Percentiles rank a stretch among this genome's conserved stretches.
These are phyloP conservation scores for Dipodascus albidus DNA, from an alignment of 805 yeast species.

Conservation along the genomic window DNA sequence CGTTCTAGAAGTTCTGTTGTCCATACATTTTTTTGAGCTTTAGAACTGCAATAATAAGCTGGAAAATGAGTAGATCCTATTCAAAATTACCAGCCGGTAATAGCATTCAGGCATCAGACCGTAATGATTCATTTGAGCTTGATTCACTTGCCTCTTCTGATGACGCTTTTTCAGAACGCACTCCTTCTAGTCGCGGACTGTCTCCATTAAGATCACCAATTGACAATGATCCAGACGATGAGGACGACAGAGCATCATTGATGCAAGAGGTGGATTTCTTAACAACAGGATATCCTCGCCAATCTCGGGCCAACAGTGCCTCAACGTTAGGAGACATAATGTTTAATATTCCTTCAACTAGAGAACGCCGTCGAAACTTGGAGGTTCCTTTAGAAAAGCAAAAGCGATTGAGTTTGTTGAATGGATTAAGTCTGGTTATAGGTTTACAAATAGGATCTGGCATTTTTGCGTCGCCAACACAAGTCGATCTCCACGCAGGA, in stretches of 20 bases:
- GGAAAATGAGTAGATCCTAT: neutral
- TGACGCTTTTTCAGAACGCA: conserved; percentile 4
- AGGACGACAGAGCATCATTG: conserved; percentile 7
- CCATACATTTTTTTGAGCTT: neutral
- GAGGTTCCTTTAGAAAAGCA: conserved; percentile 20
- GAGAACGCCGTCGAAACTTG: conserved; percentile 10
- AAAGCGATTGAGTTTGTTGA: conserved; percentile 19
- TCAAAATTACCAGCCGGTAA: neutral
- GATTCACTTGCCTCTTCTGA: conserved; percentile 24
- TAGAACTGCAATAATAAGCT: neutral
- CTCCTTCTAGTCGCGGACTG: conserved; percentile 12
- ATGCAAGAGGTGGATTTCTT: conserved; percentile 2
- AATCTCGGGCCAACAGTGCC: conserved; percentile 9
- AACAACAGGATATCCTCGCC: conserved; percentile 6
- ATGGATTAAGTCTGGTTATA: conserved; percentile 29
- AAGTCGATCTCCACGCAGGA: conserved; percentile 27
- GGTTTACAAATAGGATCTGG: conserved; percentile 36
- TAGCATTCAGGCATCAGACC: neutral
- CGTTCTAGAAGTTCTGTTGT: neutral
- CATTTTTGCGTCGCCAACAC: conserved; percentile 32
- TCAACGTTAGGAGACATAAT: conserved; percentile 22
- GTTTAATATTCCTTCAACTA: conserved; percentile 18
- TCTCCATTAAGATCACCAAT: conserved; percentile 17
- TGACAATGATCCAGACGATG: conserved; percentile 10
- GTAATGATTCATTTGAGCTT: conserved; percentile 23